phyloP scores from a whole-genome alignment of 768 basidiomycete species.

The Kwoniella botswanensis region DNA sequence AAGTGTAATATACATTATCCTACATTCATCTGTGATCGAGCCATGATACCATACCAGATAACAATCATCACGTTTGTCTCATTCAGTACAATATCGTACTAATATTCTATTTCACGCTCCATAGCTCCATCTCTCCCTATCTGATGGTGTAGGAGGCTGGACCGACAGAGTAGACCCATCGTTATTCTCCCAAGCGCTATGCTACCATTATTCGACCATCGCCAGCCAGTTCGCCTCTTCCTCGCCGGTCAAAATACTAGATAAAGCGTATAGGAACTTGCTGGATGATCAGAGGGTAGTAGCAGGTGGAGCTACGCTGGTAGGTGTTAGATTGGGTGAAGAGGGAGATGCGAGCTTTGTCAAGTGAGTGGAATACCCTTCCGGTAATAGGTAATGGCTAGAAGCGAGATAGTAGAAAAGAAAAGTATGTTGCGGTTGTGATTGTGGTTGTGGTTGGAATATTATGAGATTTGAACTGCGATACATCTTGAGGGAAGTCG shows the following conservation, averaged over 20 bases:
- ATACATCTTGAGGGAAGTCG: not conserved
- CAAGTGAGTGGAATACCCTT: conserved; percentile 45
- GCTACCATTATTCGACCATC: conserved; percentile 67
- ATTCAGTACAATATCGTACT: not conserved
- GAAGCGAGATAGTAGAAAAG: no score
- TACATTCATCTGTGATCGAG: no score
- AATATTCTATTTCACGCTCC: no score
- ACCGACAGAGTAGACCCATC: conserved; percentile 81
- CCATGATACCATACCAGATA: no score
- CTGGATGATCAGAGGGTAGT: conserved; percentile 46
- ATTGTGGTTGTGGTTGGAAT: no score
- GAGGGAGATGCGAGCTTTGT: conserved; percentile 59
- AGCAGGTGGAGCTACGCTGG: conserved; percentile 48
- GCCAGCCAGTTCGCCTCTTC: conserved; percentile 19
- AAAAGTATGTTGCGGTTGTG: not conserved
- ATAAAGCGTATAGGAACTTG: conserved; percentile 49
- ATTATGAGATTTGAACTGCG: no score
- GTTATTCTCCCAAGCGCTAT: conserved; percentile 85
- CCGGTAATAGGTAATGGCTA: no score
- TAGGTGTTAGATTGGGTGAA: conserved; percentile 36
- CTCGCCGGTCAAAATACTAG: conserved; percentile 39
- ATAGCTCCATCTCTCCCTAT: conserved; percentile 69
- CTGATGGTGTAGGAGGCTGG: conserved; percentile 96
- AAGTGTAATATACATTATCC: not conserved
- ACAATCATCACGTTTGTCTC: no score